Conservation (phyloP, 2,329 filamentous ascomycete species). For the Cytospora schulzeri region DNA sequence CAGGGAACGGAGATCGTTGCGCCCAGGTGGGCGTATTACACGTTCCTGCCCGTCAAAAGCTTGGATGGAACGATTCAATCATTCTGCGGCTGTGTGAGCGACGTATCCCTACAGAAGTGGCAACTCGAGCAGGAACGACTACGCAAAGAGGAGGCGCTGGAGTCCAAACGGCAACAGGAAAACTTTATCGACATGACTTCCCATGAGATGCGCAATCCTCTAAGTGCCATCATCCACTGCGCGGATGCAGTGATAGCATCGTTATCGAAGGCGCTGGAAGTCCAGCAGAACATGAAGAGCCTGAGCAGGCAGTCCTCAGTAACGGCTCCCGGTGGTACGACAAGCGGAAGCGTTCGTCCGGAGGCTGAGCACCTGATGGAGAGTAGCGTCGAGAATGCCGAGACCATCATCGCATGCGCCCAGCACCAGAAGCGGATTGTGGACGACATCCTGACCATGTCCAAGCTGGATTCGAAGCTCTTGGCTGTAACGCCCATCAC, state of each 20-base stretch:
- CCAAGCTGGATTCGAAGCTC: conserved; percentile 76
- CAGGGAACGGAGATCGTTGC: conserved; percentile 46
- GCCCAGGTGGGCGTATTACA: conserved; percentile 52
- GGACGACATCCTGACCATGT: conserved; percentile 72
- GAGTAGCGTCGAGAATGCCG: conserved; percentile 70
- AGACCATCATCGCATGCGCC: conserved; percentile 76
- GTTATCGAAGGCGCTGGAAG: conserved; percentile 47
- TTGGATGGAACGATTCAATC: conserved; percentile 50
- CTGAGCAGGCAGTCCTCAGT: conserved; percentile 36
- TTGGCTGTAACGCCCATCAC: conserved; percentile 72
- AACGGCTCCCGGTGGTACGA: conserved; percentile 12
- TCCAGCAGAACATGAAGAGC: conserved; percentile 30
- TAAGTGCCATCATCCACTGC: conserved; percentile 74
- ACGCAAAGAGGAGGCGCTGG: conserved; percentile 58
- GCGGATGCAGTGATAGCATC: conserved; percentile 68
- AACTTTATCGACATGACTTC: conserved; percentile 79
- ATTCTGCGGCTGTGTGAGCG: conserved; percentile 52
- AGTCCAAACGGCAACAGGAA: conserved; percentile 70
- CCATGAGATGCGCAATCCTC: conserved; percentile 73
- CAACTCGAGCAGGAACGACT: conserved; percentile 53
- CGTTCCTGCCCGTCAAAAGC: conserved; percentile 53
- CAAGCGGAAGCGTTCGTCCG: conserved; percentile 32
- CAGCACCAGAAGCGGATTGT: conserved; percentile 80
- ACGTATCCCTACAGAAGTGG: conserved; percentile 53
- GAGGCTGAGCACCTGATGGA: conserved; percentile 46